Base-by-base conservation (phyloP, 1,284 basidiomycete genomes). In the Ustilago vetiveriae region DNA sequence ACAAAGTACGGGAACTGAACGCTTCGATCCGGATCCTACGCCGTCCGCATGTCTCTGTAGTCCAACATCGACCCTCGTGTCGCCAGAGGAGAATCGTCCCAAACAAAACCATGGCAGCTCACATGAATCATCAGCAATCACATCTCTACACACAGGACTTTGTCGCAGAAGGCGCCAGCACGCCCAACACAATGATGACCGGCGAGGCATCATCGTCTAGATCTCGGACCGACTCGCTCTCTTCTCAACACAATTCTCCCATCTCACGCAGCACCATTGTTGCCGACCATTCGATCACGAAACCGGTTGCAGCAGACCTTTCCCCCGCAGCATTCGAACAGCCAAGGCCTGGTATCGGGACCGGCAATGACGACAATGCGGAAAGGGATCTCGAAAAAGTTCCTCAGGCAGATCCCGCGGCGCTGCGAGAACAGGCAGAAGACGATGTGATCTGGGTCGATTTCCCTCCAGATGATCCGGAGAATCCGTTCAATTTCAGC, bases 401-500 rank as follows among this genome's bases (percentile, higher is more conserved):
- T 3, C 42, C 62, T 1, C 54, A 58, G 17, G 55, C 52, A 3
- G 42, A 52, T 14, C 50, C 55, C 2, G 36, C 47, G 0, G 35
- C 44, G 3, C 39, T 58, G 13, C 10, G 37, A 19, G 29, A 36
- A 8, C 32, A 49, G 23, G 49, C 39, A 0, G 17, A 17, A 6
- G 50, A 50, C 10, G 64, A 68, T 11, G 74, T 82, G 27, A 82
- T 84, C 55, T 84, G 83, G 88, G 85, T 89, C 47, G 88, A 89
- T 38, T 90, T 88, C 60, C 52, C 60, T 2, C 44, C 66, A 0
- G 46, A 80, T 24, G 87, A 88, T 62, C 65, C 80, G 5, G 84
- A 86, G 27, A 86, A 89, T 67, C 88, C 88, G 3, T 83, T 85
- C 62, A 86, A 86, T 66, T 89, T 86, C 69, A 82, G 84, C 4